Percentiles rank a stretch among this genome's conserved stretches.
phyloP scores from a whole-genome alignment of 2,329 filamentous ascomycete genomes.

The Sarocladiaceae sp. region DNA sequence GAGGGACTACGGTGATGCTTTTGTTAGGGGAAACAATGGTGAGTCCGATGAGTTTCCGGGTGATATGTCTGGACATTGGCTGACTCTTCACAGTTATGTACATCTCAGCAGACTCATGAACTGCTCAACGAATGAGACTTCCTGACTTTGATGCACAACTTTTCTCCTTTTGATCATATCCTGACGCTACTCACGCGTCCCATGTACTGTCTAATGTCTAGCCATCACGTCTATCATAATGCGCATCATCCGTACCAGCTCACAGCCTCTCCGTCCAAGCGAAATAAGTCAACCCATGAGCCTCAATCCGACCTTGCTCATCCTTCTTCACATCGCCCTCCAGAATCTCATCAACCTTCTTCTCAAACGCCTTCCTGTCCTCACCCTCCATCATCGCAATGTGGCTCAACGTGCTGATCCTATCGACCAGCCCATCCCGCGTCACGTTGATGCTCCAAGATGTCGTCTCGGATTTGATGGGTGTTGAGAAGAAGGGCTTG shows the following conservation, averaged over 20 bases:
- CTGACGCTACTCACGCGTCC: not conserved
- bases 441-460: constrained; percentile 55
- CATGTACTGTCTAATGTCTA: not conserved
- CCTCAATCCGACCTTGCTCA: constrained; percentile 55
- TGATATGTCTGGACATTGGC: not conserved
- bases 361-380: constrained; percentile 42
- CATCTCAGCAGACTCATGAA: constrained; percentile 58
- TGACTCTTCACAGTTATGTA: constrained; percentile 56
- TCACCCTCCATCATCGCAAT: constrained; percentile 55
- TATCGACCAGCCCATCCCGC: constrained; percentile 58
- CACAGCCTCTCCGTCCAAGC: constrained; percentile 54
- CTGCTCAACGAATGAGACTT: constrained; percentile 10
- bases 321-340: constrained; percentile 50
- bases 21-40: constrained; percentile 97
- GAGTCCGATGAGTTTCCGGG: constrained; percentile 16
- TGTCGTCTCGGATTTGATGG: constrained; percentile 49
- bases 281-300: constrained; percentile 61
- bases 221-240: constrained; percentile 9
- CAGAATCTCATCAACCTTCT: constrained; percentile 50
- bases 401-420: constrained; percentile 64
- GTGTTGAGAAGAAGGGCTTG: constrained; percentile 52
- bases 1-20: constrained; percentile 87
- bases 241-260: too few species aligned
- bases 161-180: not conserved
- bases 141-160: not conserved